Conservation (phyloP, 192 early-diverging fungal species). For the Diversispora epigaea region DNA sequence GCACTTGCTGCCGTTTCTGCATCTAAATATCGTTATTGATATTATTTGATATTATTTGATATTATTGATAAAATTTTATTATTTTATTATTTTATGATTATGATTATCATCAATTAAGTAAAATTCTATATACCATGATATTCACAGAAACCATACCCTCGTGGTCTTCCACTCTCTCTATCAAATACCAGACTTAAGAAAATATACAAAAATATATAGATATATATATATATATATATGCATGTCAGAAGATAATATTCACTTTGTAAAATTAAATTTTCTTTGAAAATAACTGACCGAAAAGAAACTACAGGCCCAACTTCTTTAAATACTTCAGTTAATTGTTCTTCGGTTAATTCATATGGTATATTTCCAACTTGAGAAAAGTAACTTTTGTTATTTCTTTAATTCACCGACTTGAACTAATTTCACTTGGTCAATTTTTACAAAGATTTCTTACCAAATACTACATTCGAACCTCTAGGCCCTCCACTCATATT, state of each 20-base stretch:
- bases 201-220: background rate
- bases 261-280: too few species aligned
- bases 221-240: background rate
- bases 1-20: slow-evolving; percentile 91
- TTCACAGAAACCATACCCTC: slow-evolving; percentile 95
- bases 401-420: too few species aligned
- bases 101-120: background rate
- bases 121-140: slow-evolving; percentile 58
- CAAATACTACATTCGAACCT: slow-evolving; percentile 47
- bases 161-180: slow-evolving; percentile 79
- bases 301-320: slow-evolving; percentile 85
- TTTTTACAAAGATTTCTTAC: slow-evolving; percentile 21
- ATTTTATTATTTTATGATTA: too few species aligned
- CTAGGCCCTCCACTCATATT: slow-evolving; percentile 25
- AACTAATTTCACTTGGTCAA: too few species aligned
- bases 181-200: slow-evolving; percentile 83
- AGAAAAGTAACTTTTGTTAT: background rate
- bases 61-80: slow-evolving; percentile 20
- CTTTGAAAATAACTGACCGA: slow-evolving; percentile 41
- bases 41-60: too few species aligned
- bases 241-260: background rate
- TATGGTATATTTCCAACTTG: slow-evolving; percentile 82
- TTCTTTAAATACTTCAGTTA: slow-evolving; percentile 88
- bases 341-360: slow-evolving; percentile 89
- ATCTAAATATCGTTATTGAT: slow-evolving; percentile 46